Evolutionary conservation across 2,329 filamentous ascomycete genomes (phyloP).

Genomic region (Xylariaceae sp.): DNA sequence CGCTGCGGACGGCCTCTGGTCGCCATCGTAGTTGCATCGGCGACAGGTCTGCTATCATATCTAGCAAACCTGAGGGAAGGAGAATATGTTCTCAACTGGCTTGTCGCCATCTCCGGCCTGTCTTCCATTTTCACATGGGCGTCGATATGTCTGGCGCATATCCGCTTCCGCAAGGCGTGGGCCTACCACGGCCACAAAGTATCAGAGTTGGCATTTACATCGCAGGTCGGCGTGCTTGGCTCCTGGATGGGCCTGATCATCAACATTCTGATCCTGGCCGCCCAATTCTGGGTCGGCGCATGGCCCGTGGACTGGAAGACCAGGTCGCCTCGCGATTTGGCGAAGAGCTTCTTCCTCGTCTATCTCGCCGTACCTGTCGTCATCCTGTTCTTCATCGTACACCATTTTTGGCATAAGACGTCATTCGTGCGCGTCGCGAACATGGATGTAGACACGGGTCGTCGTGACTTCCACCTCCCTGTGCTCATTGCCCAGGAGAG

Average conservation of each 20-base stretch:
- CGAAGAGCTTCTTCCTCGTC: conserved; percentile 65
- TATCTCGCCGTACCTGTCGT: conserved; percentile 69
- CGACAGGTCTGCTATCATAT: conserved; percentile 70
- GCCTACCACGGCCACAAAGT: conserved; percentile 60
- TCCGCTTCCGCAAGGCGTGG: conserved; percentile 86
- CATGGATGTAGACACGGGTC: conserved; percentile 83
- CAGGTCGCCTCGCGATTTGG: conserved; percentile 42
- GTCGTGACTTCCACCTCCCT: conserved; percentile 76
- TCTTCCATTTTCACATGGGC: conserved; percentile 75
- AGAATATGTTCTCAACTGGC: conserved; percentile 67
- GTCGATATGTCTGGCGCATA: conserved; percentile 84
- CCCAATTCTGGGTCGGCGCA: conserved; percentile 84
- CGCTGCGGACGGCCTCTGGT: conserved; percentile 73
- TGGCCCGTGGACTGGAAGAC: conserved; percentile 61
- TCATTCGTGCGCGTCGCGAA: conserved; percentile 60
- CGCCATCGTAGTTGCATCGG: conserved; percentile 62
- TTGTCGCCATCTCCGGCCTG: conserved; percentile 68
- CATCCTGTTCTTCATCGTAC: conserved; percentile 60
- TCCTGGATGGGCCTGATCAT: conserved; percentile 75
- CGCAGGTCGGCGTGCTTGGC: conserved; percentile 71
- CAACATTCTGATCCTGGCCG: conserved; percentile 69
- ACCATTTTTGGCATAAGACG: conserved; percentile 72
- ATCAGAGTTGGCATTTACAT: conserved; percentile 72
- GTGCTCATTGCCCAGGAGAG: conserved; percentile 74
- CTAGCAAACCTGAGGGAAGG: conserved; percentile 61